phyloP scores from a whole-genome alignment of 2,329 filamentous ascomycete genomes.

The Orbilia javanica region DNA sequence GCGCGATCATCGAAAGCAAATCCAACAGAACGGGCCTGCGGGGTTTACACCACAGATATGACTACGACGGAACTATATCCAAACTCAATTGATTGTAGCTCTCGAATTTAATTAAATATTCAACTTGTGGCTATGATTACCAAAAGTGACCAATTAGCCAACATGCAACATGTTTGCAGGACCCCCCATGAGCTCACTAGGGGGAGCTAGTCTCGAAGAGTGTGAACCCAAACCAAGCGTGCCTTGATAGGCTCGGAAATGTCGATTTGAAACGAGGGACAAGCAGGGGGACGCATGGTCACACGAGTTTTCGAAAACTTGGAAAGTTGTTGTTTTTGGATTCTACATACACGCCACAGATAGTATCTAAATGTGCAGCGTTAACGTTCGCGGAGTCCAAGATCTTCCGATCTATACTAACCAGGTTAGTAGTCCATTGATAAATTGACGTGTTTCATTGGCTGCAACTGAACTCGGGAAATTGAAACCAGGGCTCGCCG shows the following conservation, averaged over 20 bases:
- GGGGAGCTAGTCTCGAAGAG: too few relatives aligned
- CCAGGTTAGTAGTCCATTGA: slow-evolving; percentile 8
- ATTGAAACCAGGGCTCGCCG: background rate
- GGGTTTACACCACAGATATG: too few relatives aligned
- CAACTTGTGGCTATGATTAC: background rate
- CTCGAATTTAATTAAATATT: background rate
- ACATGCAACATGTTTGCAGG: slow-evolving; percentile 1
- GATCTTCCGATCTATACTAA: slow-evolving; percentile 15
- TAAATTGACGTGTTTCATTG: too few relatives aligned
- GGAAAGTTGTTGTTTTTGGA: background rate
- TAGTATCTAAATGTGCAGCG: too few relatives aligned
- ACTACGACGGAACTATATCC: background rate
- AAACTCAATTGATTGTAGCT: slow-evolving; percentile 6
- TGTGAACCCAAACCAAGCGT: background rate
- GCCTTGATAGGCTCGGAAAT: background rate
- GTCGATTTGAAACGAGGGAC: slow-evolving; percentile 3
- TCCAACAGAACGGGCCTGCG: background rate
- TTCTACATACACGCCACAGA: too few relatives aligned
- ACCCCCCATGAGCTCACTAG: too few relatives aligned
- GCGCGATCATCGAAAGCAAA: background rate
- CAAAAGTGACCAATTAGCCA: too few relatives aligned
- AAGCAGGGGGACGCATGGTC: background rate
- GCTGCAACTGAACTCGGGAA: slow-evolving; percentile 28
- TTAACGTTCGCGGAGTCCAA: slow-evolving; percentile 1
- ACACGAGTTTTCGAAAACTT: background rate